These are phyloP conservation scores for Boletellus deceptivus DNA, from an alignment of 1,284 basidiomycete species.

Conservation along the genomic window DNA sequence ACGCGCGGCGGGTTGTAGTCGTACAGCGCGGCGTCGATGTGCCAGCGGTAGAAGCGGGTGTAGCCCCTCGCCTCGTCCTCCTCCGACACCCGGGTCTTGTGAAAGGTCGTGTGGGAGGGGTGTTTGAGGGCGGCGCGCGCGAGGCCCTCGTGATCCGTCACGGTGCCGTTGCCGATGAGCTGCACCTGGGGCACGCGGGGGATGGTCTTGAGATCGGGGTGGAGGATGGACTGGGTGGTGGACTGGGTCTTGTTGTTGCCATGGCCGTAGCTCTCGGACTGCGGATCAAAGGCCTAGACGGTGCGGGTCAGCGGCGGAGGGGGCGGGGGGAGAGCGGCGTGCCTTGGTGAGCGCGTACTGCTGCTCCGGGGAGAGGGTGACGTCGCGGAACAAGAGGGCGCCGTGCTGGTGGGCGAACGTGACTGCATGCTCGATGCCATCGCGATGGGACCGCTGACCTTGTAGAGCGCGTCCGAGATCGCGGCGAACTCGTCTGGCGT, in stretches of 20 bases:
- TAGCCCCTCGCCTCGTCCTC: conserved; percentile 75
- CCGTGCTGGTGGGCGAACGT: conserved; percentile 52
- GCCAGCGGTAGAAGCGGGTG: conserved; percentile 91
- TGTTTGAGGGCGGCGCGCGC: conserved; percentile 70
- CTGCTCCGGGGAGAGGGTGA: conserved; percentile 71
- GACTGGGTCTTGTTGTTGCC: conserved; percentile 80
- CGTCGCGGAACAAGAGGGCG: conserved; percentile 72
- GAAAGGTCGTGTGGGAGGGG: conserved; percentile 87
- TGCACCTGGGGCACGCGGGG: conserved; percentile 84
- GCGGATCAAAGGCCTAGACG: conserved; percentile 67
- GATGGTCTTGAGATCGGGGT: conserved; percentile 85
- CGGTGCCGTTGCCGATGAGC: conserved; percentile 76
- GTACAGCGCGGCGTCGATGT: conserved; percentile 93
- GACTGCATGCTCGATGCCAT: conserved; percentile 3
- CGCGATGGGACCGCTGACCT: conserved; percentile 41
- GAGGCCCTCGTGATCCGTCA: conserved; percentile 78
- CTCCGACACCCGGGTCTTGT: conserved; percentile 75
- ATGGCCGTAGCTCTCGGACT: conserved; percentile 74
- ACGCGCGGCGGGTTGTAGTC: conserved; percentile 84
- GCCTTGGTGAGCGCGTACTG: conserved; percentile 84
- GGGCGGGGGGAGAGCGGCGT: not conserved
- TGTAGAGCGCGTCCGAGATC: conserved; percentile 64
- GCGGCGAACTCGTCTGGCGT: conserved; percentile 55
- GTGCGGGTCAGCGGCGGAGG: not conserved
- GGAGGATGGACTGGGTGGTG: conserved; percentile 73